Base-by-base conservation (phyloP, 164 flowering plant genomes). In the Akebia trifoliata region DNA sequence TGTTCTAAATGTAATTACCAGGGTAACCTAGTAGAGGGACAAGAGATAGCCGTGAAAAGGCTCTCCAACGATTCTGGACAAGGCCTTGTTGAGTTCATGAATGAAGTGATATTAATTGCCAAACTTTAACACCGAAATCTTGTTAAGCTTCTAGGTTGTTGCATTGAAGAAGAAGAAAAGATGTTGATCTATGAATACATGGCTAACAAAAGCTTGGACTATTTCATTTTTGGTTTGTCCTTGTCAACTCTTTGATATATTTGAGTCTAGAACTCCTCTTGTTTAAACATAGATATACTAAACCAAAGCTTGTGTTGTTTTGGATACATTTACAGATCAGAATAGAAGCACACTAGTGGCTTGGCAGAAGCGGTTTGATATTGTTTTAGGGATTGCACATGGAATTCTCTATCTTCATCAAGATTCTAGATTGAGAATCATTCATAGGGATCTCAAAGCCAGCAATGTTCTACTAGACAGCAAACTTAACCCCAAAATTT, bases 171-270 rank as follows among this genome's bases (percentile, higher is more conserved):
- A 14, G 35, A 55, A 8, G 59, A 69, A 31, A 64, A 50, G 49
- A 56, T 69, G 40, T 14, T 69, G n/a, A 54, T 69, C 17, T 69
- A 69, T 29, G 72, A 69, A 36, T 69, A 69, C 57, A 63, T 69
- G 68, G 54, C 61, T 15, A 63, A 69, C 46, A 63, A 64, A 49
- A 69, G 72, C 45, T 60, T 69, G 43, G 73, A 69, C 24, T 40
- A 10, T 49, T 57, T 70, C 36, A 57, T 65, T 0, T 69, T 64
- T 37, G 64, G 66, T 70, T 15, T 15, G 45, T 4, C 57, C 46
- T 7, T 35, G 4, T 31, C 24, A 30, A 15, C 36, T 6, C 18
- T 7, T n/a, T 11, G 7, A 15, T 1, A n/a, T n/a, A n/a, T n/a
- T n/a, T n/a, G n/a, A n/a, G n/a, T n/a, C n/a, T 28, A 26, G 10